These are phyloP conservation scores for Pistacia integerrima DNA, from an alignment of 345 rosid species.

Conservation along the genomic window DNA sequence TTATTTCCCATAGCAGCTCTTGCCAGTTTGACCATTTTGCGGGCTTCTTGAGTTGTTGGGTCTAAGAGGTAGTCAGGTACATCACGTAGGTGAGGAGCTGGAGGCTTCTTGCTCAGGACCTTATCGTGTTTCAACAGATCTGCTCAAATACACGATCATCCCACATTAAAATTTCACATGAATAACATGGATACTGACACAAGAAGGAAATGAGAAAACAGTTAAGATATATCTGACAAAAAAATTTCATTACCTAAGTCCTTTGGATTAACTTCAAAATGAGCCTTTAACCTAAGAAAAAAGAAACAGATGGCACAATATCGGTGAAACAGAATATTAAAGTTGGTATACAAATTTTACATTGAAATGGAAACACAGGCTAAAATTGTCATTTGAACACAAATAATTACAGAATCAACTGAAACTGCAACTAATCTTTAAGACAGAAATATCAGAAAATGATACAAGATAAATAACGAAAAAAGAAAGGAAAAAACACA, in stretches of 20 bases:
- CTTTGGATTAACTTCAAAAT: conserved; percentile 82
- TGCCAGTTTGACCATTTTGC: conserved; percentile 79
- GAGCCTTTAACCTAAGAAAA: conserved; percentile 74
- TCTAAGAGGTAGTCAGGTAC: conserved; percentile 83
- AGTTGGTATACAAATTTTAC: neutral
- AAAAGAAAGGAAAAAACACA: neutral
- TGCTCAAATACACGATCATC: conserved; percentile 32
- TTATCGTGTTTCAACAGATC: conserved; percentile 89
- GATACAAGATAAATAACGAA: neutral
- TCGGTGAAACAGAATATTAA: neutral
- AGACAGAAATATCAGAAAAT: neutral
- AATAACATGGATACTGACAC: neutral
- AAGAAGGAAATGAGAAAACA: neutral
- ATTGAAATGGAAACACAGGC: neutral
- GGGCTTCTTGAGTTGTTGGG: conserved; percentile 73
- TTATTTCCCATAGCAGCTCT: conserved; percentile 82
- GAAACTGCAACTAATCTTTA: neutral
- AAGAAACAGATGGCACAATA: conserved; percentile 7
- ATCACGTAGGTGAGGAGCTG: conserved; percentile 66
- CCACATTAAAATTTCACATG: neutral
- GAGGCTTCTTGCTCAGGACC: conserved; percentile 64
- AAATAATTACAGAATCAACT: neutral
- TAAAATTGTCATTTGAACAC: neutral
- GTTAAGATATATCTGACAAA: neutral
- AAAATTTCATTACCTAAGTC: conserved; percentile 51